Evolutionary conservation across 345 rosid species (phyloP), one percentile per base, ranked within the genome.

Genomic region (Bruguiera sexangula): DNA sequence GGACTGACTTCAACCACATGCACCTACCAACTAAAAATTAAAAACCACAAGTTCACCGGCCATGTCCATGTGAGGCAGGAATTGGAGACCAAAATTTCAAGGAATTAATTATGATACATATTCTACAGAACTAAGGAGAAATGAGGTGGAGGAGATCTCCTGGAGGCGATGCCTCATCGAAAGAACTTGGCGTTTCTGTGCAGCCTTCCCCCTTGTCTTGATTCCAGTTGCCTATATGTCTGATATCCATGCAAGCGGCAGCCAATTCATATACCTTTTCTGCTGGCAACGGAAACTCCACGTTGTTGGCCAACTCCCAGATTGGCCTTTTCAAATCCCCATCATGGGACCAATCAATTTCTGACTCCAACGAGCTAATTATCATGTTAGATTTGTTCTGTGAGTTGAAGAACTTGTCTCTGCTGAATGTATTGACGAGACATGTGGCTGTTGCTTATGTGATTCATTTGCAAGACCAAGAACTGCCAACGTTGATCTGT

Each of bases 401-500:
- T 80, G 89, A 70, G 82, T 76, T 21, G 96, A 82, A 53, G 93
- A 82, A 68, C 85, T 69, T 52, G 86, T 73, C 67, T 83, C 90
- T 22, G 95, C 78, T 37, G 88, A 74, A 64, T 83, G 87, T 84
- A 88, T 74, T 43, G 84, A 70, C 9, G 88, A 56, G 26, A 73
- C 56, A 66, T 73, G 84, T 20, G 81, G 81, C 53, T 81, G 79
- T 74, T 75, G 87, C 52, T 68, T 34, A 60, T 81, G 81, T 15
- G 79, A 60, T 60, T 84, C 93, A 68, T 64, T 82, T 60, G 79
- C 80, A 77, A 90, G 84, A 71, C 96, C 98, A 67, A 95, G 96
- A 71, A 87, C 83, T 19, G 82, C 86, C 31, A 90, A 86, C 2
- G 80, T 87, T 60, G 91, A 79, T 78, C 99, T 95, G 89, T 78